phyloP scores from a whole-genome alignment of 1,284 basidiomycete genomes.

The Sanghuangporus weigelae region DNA sequence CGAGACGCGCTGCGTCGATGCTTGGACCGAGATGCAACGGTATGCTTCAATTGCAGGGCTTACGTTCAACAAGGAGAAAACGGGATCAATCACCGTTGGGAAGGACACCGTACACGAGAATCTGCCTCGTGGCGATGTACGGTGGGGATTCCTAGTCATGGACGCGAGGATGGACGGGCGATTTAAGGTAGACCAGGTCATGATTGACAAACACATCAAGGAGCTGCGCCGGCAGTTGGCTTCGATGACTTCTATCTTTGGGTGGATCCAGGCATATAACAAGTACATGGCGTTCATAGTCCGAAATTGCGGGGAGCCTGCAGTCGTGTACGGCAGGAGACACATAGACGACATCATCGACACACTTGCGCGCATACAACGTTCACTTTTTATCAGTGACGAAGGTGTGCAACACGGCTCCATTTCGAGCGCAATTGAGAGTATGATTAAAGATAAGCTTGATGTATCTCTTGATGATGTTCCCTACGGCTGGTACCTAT shows the following conservation, averaged over 20 bases:
- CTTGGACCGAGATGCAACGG: slow-evolving; percentile 34
- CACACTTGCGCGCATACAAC: slow-evolving; percentile 34
- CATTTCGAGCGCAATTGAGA: slow-evolving; percentile 29
- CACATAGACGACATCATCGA: slow-evolving; percentile 32
- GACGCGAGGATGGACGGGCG: slow-evolving; percentile 25
- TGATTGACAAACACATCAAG: slow-evolving; percentile 33
- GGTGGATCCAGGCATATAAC: slow-evolving; percentile 40
- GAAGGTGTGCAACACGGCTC: slow-evolving; percentile 23
- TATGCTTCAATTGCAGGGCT: slow-evolving; percentile 33
- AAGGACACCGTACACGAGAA: slow-evolving; percentile 16
- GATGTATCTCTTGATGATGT: slow-evolving; percentile 28
- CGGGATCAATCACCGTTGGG: slow-evolving; percentile 33
- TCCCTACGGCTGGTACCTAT: slow-evolving; percentile 40
- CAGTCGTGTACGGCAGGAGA: slow-evolving; percentile 31
- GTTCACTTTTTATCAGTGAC: slow-evolving; percentile 30
- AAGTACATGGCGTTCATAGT: slow-evolving; percentile 39
- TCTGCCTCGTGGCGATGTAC: slow-evolving; percentile 33
- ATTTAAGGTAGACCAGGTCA: slow-evolving; percentile 34
- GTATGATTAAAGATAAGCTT: slow-evolving; percentile 31
- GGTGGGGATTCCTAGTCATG: slow-evolving; percentile 39
- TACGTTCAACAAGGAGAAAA: slow-evolving; percentile 34
- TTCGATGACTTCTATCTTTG: slow-evolving; percentile 35
- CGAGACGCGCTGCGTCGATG: slow-evolving; percentile 27
- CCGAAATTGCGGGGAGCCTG: slow-evolving; percentile 36
- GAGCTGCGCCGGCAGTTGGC: slow-evolving; percentile 37